phyloP scores from a whole-genome alignment of 345 rosid species.

The Iberis pinnata region DNA sequence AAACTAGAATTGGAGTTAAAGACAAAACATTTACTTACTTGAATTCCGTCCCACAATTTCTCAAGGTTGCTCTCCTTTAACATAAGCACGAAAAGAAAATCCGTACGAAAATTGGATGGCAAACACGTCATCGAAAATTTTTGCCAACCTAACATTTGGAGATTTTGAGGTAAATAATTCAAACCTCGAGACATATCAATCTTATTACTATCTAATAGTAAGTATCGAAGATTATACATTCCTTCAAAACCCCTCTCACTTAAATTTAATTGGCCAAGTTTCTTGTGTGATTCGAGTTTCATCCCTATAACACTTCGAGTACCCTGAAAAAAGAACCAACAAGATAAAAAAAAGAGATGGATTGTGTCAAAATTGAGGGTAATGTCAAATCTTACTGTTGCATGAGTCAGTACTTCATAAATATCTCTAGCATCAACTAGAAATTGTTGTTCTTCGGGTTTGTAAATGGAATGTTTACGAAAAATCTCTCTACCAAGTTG shows the following conservation, averaged over 20 bases:
- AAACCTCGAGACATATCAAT: not conserved
- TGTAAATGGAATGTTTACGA: not conserved
- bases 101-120: slow-evolving; percentile 9
- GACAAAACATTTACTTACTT: not conserved
- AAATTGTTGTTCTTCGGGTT: not conserved
- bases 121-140: not conserved
- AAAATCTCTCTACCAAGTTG: not conserved
- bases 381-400: not conserved
- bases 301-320: slow-evolving; percentile 9
- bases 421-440: not conserved
- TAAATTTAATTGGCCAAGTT: not conserved
- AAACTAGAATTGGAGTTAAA: too few species aligned
- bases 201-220: not conserved
- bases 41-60: slow-evolving; percentile 3
- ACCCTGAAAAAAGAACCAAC: not conserved
- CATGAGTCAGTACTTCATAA: not conserved
- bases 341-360: too few species aligned
- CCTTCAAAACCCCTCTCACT: not conserved
- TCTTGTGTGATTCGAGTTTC: not conserved
- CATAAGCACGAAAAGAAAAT: slow-evolving; percentile 1
- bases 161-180: not conserved
- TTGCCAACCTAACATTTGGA: not conserved
- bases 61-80: slow-evolving; percentile 1
- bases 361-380: too few species aligned
- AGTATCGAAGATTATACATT: slow-evolving; percentile 19